Evolutionary conservation across 768 basidiomycete genomes (phyloP), one percentile per base, ranked within the genome.

Genomic region (Asterophora lycoperdoides): DNA sequence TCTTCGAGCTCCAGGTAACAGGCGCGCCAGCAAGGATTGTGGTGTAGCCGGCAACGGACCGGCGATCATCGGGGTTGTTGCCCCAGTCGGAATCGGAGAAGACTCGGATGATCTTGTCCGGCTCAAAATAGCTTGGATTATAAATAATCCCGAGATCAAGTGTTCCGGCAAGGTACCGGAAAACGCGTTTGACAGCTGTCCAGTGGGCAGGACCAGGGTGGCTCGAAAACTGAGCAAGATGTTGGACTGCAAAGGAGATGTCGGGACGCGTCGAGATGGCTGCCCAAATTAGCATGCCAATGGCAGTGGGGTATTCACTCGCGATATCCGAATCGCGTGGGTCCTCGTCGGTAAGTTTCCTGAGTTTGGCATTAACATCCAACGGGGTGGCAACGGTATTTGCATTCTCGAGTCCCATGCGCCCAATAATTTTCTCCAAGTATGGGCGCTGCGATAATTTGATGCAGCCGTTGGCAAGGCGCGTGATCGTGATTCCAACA

Each of bases 141-240:
- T 61, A 64, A 5, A 39, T 54, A n/a, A 63, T 44, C 15, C 42
- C 48, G 32, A 56, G 46, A 13, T 56, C 28, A 7, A 45, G 28
- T 4, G 57, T 63, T 1, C 59, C 60, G 35, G 57, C 60, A 6
- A 79, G 58, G 53, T 78, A 79, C 2, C 64, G 57, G 35, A 74
- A 62, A 17, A 77, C 51, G n/a, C 63, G 64, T 44, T 71, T 71
- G 7, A 68, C 60, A 3, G 69, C 70, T 0, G 55, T 51, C 64
- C 70, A 74, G 49, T 78, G 74, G 1, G 47, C 45, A 1, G 36
- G 30, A 7, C 54, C 56, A 0, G 71, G 72, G 46, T 70, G 67
- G 1, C 48, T 34, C 8, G 60, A 53, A 56, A 68, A 75, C 19
- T 66, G 68, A 5, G 61, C 53, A 0, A 76, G 53, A 1, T 52